Percentiles rank a stretch among this genome's conserved stretches.
phyloP scores from a whole-genome alignment of 1,284 basidiomycete species.

The Ustilago xerochloae region DNA sequence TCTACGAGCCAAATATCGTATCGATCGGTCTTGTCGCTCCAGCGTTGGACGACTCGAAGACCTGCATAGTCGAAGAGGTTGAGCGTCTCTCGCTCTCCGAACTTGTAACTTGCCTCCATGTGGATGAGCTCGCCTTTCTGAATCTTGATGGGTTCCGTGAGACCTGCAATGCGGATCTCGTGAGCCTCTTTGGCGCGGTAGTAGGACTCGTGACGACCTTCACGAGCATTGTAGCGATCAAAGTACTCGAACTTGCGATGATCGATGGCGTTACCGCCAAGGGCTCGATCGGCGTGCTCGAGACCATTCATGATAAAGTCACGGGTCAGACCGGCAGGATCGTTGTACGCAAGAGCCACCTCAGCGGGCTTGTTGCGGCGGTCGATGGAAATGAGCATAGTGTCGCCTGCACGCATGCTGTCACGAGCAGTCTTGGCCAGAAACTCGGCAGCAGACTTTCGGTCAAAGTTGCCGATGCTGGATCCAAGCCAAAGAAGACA shows the following conservation, averaged over 20 bases:
- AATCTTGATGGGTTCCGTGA: slow-evolving; percentile 39
- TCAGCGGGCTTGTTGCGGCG: slow-evolving; percentile 77
- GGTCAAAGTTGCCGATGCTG: slow-evolving; percentile 90
- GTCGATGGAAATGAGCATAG: slow-evolving; percentile 81
- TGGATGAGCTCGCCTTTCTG: slow-evolving; percentile 79
- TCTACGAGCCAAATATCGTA: slow-evolving; percentile 93
- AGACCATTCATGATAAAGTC: slow-evolving; percentile 93
- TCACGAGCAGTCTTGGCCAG: slow-evolving; percentile 77
- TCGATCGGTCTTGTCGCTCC: slow-evolving; percentile 76
- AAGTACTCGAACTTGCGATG: slow-evolving; percentile 84
- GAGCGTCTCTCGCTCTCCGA: slow-evolving; percentile 80
- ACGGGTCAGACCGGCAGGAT: slow-evolving; percentile 76
- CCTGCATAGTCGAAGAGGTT: slow-evolving; percentile 80
- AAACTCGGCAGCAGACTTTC: slow-evolving; percentile 77
- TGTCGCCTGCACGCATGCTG: slow-evolving; percentile 75
- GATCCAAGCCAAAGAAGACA: slow-evolving; percentile 89
- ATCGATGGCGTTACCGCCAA: slow-evolving; percentile 71
- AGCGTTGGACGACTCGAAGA: slow-evolving; percentile 85
- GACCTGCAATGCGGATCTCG: slow-evolving; percentile 71
- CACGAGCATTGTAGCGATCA: slow-evolving; percentile 77
- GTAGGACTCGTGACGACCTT: slow-evolving; percentile 88
- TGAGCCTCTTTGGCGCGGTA: slow-evolving; percentile 79
- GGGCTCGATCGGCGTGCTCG: slow-evolving; percentile 72
- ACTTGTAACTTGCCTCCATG: slow-evolving; percentile 91
- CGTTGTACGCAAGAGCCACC: slow-evolving; percentile 76